Evolutionary conservation across 768 basidiomycete species (phyloP), one percentile per base, ranked within the genome.

Genomic region (Xerocomus spinulosus): DNA sequence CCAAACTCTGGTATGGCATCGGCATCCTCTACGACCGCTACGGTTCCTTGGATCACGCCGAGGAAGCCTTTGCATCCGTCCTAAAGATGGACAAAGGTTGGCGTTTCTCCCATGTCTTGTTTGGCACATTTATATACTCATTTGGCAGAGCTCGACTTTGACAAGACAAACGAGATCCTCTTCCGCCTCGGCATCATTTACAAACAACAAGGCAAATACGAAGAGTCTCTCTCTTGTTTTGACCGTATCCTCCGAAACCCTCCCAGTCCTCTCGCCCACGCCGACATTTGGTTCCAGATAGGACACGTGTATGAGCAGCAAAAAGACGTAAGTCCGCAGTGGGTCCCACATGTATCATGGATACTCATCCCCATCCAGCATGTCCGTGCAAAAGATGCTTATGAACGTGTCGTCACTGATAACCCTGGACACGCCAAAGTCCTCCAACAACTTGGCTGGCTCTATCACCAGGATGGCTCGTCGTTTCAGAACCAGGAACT

Each of bases 201-300:
- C 78, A 98, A 99, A 72, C 95, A 97, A 62, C 95, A 98, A 64
- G 84, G 87, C 59, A 97, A 97, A 71, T 97, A 92, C 58, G 73
- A 81, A 2, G 88, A 92, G 12, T 88, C 85, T 10, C 76, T 99
- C 3, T 79, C 80, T 45, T 98, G 96, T 71, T 98, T 98, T 73
- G 90, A 94, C 62, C 90, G 90, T 63, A 98, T 99, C 54, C 83
- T 98, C 44, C 87, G 89, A 52, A 94, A 90, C 61, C 96, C 96
- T 3, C 96, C 95, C 28, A 86, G 83, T 54, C 96, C 96, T 2
- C 83, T 99, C 26, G 95, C 94, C 14, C 89, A 94, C 58, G 89
- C 92, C 47, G 96, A 99, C 58, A 98, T 99, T 54, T 98, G 94
- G 93, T 98, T 98, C 81, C 96, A 99, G 71, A 96, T 99, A 51